phyloP scores from a whole-genome alignment of 2,329 filamentous ascomycete species.

The Colletotrichum sp. region DNA sequence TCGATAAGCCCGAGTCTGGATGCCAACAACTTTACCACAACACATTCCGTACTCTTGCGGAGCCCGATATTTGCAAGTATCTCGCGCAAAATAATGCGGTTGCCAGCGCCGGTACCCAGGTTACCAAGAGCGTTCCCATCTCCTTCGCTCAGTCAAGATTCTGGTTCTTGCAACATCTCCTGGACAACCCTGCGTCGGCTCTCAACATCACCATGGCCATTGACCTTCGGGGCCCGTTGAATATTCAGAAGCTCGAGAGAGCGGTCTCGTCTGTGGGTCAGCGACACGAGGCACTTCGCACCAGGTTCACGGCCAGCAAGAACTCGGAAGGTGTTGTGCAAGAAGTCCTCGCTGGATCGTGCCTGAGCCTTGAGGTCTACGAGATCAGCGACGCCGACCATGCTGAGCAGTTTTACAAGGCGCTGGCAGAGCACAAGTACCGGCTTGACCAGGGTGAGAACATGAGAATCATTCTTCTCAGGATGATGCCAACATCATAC shows the following conservation, averaged over 20 bases:
- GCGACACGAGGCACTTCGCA: conserved; percentile 39
- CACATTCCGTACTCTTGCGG: background rate
- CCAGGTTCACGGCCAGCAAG: conserved; percentile 24
- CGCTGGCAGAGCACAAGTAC: background rate
- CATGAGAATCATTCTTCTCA: background rate
- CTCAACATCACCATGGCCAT: conserved; percentile 41
- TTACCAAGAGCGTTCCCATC: conserved; percentile 24
- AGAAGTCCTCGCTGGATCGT: background rate
- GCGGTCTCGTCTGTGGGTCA: conserved; percentile 34
- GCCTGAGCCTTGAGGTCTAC: background rate
- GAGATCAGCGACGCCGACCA: background rate
- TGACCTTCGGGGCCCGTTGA: conserved; percentile 36
- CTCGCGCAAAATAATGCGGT: background rate
- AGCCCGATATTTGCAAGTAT: background rate
- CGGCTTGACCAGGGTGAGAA: background rate
- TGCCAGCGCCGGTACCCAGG: background rate
- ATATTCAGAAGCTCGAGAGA: conserved; percentile 30
- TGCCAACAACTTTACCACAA: background rate
- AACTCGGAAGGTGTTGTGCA: background rate
- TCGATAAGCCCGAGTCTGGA: background rate
- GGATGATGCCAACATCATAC: background rate
- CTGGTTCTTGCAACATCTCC: conserved; percentile 38
- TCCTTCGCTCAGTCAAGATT: conserved; percentile 45
- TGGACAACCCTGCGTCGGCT: conserved; percentile 37
- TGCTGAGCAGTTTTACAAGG: background rate